These are phyloP conservation scores for Colletotrichum eremochloae DNA, from an alignment of 2,329 filamentous ascomycete species.

Conservation along the genomic window DNA sequence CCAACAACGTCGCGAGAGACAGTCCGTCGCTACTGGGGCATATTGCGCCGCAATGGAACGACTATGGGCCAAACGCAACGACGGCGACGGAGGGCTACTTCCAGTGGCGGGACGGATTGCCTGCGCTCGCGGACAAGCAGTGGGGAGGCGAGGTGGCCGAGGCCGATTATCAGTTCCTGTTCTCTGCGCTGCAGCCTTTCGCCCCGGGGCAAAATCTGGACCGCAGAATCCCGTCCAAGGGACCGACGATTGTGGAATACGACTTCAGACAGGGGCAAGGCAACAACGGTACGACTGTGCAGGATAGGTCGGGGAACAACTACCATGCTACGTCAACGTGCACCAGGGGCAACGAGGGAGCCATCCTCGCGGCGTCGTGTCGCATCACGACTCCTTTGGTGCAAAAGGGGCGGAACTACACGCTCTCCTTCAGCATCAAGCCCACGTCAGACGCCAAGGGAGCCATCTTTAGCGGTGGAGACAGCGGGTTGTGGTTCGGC, in stretches of 20 bases:
- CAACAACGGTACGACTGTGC: constrained; percentile 25
- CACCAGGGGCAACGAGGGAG: constrained; percentile 16
- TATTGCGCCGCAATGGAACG: constrained; percentile 47
- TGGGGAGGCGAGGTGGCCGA: constrained; percentile 45
- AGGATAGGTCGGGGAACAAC: constrained; percentile 44
- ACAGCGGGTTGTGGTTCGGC: constrained; percentile 41
- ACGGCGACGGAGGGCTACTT: constrained; percentile 47
- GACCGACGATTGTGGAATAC: constrained; percentile 43
- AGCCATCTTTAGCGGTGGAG: constrained; percentile 37
- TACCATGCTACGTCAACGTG: constrained; percentile 42
- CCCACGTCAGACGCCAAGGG: constrained; percentile 35
- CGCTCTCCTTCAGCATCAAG: constrained; percentile 60
- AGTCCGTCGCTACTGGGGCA: constrained; percentile 43
- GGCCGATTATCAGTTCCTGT: constrained; percentile 25
- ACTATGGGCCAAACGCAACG: constrained; percentile 45
- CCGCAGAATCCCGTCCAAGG: constrained; percentile 40
- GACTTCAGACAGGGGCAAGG: constrained; percentile 22
- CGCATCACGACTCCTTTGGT: constrained; percentile 62
- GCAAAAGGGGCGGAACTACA: constrained; percentile 69
- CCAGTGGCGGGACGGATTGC: constrained; percentile 45
- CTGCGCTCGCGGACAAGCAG: constrained; percentile 47
- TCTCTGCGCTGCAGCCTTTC: constrained; percentile 42
- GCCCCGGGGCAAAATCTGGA: constrained; percentile 46
- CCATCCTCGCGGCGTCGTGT: constrained; percentile 55
- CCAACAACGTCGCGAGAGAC: constrained; percentile 42